phyloP scores from a whole-genome alignment of 2,329 filamentous ascomycete species.

The Seiridium cupressi region DNA sequence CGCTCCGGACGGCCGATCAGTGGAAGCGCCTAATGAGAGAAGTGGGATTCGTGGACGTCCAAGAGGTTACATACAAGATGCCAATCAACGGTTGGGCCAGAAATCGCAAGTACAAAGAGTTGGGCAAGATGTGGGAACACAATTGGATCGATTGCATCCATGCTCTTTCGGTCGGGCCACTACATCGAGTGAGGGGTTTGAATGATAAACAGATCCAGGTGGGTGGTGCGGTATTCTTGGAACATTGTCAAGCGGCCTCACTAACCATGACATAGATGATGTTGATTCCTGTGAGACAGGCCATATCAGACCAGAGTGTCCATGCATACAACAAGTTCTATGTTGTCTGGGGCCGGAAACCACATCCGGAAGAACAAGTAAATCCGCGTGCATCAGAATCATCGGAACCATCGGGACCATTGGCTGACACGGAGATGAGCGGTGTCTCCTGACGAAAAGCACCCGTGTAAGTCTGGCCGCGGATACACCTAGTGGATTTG shows the following conservation, averaged over 20 bases:
- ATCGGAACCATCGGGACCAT: not conserved
- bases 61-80: constrained; percentile 50
- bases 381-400: not conserved
- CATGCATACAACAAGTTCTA: constrained; percentile 50
- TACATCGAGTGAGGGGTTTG: constrained; percentile 37
- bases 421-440: not conserved
- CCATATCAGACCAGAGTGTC: constrained; percentile 42
- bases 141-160: constrained; percentile 42
- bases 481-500: not conserved
- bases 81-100: constrained; percentile 55
- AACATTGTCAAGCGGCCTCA: no score
- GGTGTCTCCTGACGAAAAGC: not conserved
- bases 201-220: constrained; percentile 49
- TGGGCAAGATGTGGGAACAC: constrained; percentile 44
- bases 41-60: constrained; percentile 55
- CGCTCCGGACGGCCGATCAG: constrained; percentile 31
- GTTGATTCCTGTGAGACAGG: constrained; percentile 47
- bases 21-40: constrained; percentile 38
- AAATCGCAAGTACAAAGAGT: constrained; percentile 37
- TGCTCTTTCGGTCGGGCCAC: constrained; percentile 40
- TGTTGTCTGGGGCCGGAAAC: constrained; percentile 52
- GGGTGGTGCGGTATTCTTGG: constrained; percentile 11
- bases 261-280: constrained; percentile 34
- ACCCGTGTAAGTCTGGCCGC: no score
- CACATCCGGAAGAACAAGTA: constrained; percentile 31